Percentiles rank a stretch among this genome's conserved stretches.
Conservation (phyloP, 805 yeast genomes). For the Ogataea sp. region DNA sequence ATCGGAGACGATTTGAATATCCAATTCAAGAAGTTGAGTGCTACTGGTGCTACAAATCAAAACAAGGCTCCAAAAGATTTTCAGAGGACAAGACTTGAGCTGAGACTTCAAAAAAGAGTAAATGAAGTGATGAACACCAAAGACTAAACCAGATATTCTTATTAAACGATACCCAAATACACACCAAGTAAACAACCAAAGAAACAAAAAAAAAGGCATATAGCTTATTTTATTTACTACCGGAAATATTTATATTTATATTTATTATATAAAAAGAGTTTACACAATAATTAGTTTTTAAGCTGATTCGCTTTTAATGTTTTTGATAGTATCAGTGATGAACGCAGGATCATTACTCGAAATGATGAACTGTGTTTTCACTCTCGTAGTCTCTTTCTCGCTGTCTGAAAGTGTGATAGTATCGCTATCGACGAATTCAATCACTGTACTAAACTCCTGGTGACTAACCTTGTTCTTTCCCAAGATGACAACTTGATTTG, state of each 20-base stretch:
- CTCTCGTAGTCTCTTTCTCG: neutral
- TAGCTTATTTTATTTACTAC: too few relatives aligned
- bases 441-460: neutral
- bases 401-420: neutral
- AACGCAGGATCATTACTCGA: neutral
- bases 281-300: too few relatives aligned
- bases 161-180: neutral
- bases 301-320: neutral
- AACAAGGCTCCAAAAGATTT: conserved; percentile 11
- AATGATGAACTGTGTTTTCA: neutral
- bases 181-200: neutral
- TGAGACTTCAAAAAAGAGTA: conserved; percentile 39
- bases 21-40: neutral
- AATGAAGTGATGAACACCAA: conserved; percentile 25
- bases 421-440: neutral
- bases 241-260: too few relatives aligned
- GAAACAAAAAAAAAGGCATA: conserved; percentile 1
- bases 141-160: neutral
- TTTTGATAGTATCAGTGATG: neutral
- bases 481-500: neutral
- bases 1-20: neutral
- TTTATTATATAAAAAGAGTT: too few relatives aligned
- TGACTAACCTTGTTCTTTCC: neutral
- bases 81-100: conserved; percentile 40
- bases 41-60: neutral